A percentile compares a stretch with the other conserved stretches of the same genome.
phyloP scores from a whole-genome alignment of 306 rosid species.

The Dryas drummondii region DNA sequence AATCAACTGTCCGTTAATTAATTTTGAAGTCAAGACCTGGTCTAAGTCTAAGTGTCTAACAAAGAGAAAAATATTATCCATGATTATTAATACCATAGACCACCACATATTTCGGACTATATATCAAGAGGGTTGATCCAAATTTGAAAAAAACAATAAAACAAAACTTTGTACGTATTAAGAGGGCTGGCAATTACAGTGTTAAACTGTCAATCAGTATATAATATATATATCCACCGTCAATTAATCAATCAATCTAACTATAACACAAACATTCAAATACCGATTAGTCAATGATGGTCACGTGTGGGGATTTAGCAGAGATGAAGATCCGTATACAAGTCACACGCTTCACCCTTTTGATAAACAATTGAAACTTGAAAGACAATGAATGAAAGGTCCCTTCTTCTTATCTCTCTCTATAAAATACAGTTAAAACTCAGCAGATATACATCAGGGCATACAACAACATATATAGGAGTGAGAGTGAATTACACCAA shows the following conservation, averaged over 20 bases:
- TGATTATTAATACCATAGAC: too few species aligned
- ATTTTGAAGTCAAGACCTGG: too few species aligned
- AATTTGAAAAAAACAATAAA: too few species aligned
- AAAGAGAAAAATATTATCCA: too few species aligned
- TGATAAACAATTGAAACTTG: background rate
- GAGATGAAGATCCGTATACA: background rate
- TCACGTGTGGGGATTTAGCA: conserved; percentile 1
- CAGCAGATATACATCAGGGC: background rate
- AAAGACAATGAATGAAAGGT: background rate
- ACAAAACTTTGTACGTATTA: too few species aligned
- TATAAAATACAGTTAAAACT: conserved; percentile 1
- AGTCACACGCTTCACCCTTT: conserved; percentile 8
- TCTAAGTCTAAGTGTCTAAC: too few species aligned
- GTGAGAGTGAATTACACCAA: background rate
- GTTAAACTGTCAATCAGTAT: too few species aligned
- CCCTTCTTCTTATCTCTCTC: conserved; percentile 30
- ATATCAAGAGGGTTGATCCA: too few species aligned
- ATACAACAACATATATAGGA: too few species aligned
- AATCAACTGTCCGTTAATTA: too few species aligned
- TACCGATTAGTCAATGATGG: conserved; percentile 10
- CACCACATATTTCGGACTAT: too few species aligned
- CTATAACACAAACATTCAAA: background rate
- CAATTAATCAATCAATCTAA: background rate
- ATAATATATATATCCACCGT: background rate
- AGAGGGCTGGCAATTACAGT: too few species aligned